Conservation (phyloP, 352 stramenopile species). For the Phytophthora quininea region DNA sequence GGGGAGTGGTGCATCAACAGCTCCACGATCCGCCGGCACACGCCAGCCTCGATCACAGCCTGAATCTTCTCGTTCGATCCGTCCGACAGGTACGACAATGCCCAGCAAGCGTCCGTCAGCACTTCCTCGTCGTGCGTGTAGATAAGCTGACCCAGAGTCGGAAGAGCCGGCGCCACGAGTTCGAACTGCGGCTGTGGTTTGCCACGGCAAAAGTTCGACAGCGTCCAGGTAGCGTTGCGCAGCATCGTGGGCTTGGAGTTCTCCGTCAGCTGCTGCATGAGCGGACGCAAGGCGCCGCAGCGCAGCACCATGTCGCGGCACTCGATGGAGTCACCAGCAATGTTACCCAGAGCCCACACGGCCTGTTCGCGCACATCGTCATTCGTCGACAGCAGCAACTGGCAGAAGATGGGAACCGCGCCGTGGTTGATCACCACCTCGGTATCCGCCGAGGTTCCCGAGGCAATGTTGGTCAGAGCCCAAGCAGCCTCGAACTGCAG, state of each 20-base stretch:
- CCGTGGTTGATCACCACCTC: slow-evolving; percentile 97
- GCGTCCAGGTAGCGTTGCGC: slow-evolving; percentile 98
- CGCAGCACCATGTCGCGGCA: slow-evolving; percentile 97
- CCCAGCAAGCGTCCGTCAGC: slow-evolving; percentile 99
- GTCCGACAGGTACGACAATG: slow-evolving; percentile 98
- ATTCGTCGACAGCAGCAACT: slow-evolving; percentile 95
- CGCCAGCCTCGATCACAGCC: slow-evolving; percentile 97
- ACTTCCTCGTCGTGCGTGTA: slow-evolving; percentile 98
- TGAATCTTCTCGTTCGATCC: slow-evolving; percentile 99
- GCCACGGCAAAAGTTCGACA: slow-evolving; percentile 98
- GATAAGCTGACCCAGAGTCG: slow-evolving; percentile 96
- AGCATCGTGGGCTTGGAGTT: slow-evolving; percentile 97
- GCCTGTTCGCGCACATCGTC: slow-evolving; percentile 96
- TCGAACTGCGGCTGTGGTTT: slow-evolving; percentile 80
- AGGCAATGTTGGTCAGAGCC: slow-evolving; percentile 99
- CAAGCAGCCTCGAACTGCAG: slow-evolving; percentile 99
- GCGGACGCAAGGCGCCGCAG: slow-evolving; percentile 91
- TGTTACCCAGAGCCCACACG: slow-evolving; percentile 99
- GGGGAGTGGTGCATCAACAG: slow-evolving; percentile 88
- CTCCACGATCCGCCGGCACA: slow-evolving; percentile 97
- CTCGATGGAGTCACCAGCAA: slow-evolving; percentile 97
- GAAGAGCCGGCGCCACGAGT: slow-evolving; percentile 92
- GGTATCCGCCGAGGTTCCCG: slow-evolving; percentile 97
- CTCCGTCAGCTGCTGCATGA: slow-evolving; percentile 95
- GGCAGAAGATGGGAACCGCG: slow-evolving; percentile 97